Conservation (phyloP, 768 basidiomycete genomes). For the Russula brevipes region DNA sequence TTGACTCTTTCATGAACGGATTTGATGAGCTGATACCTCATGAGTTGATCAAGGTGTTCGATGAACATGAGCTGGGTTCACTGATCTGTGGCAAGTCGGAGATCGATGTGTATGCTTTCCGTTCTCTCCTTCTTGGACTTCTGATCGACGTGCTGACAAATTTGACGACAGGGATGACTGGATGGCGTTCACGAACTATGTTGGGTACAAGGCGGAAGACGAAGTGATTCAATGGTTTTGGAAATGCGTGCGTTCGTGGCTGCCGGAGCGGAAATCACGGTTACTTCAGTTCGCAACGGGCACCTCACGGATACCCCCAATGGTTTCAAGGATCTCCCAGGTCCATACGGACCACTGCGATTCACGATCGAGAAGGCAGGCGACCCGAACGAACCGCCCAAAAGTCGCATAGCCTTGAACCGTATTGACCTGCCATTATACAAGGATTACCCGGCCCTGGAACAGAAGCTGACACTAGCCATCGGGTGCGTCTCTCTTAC, state of each 20-base stretch:
- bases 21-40: slow-evolving; percentile 99
- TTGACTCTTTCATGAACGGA: slow-evolving; percentile 99
- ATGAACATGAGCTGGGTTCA: slow-evolving; percentile 94
- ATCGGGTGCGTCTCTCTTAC: slow-evolving; percentile 65
- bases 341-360: slow-evolving; percentile 91
- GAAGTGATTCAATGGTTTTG: slow-evolving; percentile 99
- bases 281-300: slow-evolving; percentile 95
- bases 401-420: slow-evolving; percentile 96
- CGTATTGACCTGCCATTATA: slow-evolving; percentile 97
- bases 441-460: slow-evolving; percentile 88
- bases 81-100: slow-evolving; percentile 99
- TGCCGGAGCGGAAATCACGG: slow-evolving; percentile 95
- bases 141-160: background rate
- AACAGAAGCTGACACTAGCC: slow-evolving; percentile 91
- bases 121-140: background rate
- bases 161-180: slow-evolving; percentile 71
- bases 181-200: slow-evolving; percentile 99
- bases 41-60: slow-evolving; percentile 96
- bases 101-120: slow-evolving; percentile 84
- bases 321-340: slow-evolving; percentile 97
- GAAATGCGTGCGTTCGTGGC: slow-evolving; percentile 98
- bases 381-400: slow-evolving; percentile 91
- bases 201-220: slow-evolving; percentile 91
- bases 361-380: slow-evolving; percentile 99
- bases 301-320: slow-evolving; percentile 94